A percentile compares a stretch with the other conserved stretches of the same genome.
Conservation (phyloP, 2,329 filamentous ascomycete species). For the Dactylella cylindrospora region DNA sequence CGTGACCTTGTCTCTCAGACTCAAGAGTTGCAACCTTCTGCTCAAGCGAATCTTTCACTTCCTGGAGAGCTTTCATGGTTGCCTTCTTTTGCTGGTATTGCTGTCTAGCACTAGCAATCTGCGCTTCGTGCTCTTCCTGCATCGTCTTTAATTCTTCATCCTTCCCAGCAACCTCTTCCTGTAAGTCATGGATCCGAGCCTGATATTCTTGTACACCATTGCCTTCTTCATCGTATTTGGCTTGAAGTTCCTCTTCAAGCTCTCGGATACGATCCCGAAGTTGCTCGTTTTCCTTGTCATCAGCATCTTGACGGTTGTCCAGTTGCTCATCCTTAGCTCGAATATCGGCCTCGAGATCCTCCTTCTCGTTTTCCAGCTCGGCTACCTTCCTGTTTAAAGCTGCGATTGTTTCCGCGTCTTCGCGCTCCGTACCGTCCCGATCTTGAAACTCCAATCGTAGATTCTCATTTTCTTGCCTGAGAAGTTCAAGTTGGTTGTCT, state of each 20-base stretch:
- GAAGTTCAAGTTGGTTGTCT: constrained; percentile 53
- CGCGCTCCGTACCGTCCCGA: constrained; percentile 52
- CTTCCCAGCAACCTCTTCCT: constrained; percentile 27
- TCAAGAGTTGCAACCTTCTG: constrained; percentile 20
- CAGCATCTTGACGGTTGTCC: constrained; percentile 57
- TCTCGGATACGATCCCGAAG: constrained; percentile 59
- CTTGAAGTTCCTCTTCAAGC: constrained; percentile 57
- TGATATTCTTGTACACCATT: constrained; percentile 22
- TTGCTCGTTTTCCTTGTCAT: constrained; percentile 59
- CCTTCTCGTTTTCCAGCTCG: constrained; percentile 69
- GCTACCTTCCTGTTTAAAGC: constrained; percentile 47
- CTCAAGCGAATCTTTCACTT: constrained; percentile 32
- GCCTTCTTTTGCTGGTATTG: constrained; percentile 41
- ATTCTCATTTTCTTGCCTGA: constrained; percentile 60
- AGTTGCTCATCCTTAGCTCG: constrained; percentile 74
- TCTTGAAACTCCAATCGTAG: constrained; percentile 63
- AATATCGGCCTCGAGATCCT: constrained; percentile 72
- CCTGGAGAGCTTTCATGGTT: constrained; percentile 34
- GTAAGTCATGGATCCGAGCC: constrained; percentile 22
- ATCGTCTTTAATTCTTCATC: constrained; percentile 31
- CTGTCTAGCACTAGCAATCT: constrained; percentile 29
- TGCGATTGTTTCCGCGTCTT: constrained; percentile 49
- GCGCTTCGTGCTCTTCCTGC: constrained; percentile 29
- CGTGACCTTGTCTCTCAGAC: constrained; percentile 51
- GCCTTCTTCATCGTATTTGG: constrained; percentile 46